Conservation (phyloP, 805 yeast species). For the Torulaspora microellipsoides region DNA sequence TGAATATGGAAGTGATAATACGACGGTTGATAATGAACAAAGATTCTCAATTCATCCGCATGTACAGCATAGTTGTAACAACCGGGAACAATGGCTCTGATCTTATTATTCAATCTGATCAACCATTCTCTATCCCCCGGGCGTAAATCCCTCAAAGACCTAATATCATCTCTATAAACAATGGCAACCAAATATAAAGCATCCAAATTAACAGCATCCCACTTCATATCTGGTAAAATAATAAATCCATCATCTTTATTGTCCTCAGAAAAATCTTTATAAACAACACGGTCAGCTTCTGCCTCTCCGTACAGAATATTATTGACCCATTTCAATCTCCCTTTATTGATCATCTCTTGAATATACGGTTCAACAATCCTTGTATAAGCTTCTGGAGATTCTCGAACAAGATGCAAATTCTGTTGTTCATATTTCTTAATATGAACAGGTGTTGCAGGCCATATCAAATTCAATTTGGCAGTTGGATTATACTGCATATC, state of each 20-base stretch:
- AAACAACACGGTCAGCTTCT: constrained; percentile 77
- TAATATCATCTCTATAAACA: constrained; percentile 61
- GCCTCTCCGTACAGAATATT: constrained; percentile 78
- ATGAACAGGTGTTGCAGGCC: constrained; percentile 87
- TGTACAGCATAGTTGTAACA: constrained; percentile 42
- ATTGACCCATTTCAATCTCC: constrained; percentile 81
- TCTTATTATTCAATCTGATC: constrained; percentile 40
- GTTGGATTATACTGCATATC: constrained; percentile 47
- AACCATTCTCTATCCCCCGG: constrained; percentile 56
- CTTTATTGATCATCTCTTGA: constrained; percentile 61
- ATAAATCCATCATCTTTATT: constrained; percentile 56
- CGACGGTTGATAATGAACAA: constrained; percentile 92
- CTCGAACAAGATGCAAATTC: constrained; percentile 56
- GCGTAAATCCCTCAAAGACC: constrained; percentile 71
- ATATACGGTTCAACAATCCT: constrained; percentile 69
- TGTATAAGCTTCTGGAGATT: constrained; percentile 74
- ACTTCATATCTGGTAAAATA: constrained; percentile 90
- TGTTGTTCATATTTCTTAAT: constrained; percentile 69
- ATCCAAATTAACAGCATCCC: constrained; percentile 75
- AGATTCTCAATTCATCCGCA: constrained; percentile 61
- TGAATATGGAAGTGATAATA: constrained; percentile 95
- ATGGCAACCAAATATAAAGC: constrained; percentile 75
- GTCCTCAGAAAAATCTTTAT: constrained; percentile 48
- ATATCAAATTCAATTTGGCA: constrained; percentile 70
- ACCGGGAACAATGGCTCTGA: constrained; percentile 45